Evolutionary conservation across 495 filamentous ascomycete genomes (phyloP), one percentile per base, ranked within the genome.

Genomic region (Xylaria scruposa): DNA sequence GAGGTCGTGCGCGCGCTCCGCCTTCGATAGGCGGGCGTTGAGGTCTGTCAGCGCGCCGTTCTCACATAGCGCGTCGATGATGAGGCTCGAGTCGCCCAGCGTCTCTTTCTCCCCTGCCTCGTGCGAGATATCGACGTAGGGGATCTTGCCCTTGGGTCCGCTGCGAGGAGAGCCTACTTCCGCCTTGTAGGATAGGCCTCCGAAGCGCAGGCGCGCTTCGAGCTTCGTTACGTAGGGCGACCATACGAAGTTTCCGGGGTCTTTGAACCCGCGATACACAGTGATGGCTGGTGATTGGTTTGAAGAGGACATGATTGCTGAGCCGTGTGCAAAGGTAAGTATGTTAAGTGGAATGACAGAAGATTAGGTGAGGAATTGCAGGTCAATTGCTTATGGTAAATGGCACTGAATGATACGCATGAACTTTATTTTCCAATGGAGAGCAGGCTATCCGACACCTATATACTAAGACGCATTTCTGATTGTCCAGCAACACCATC

Each of bases 171-270:
- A 86, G 0, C 89, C 90, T 0, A 68, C 40, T 0, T 82, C 85
- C 4, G 75, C 72, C 3, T 56, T 66, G 78, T 92, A 91, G 0
- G 40, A 38, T 15, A 90, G 51, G 0, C 78, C 78, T 5, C 79
- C 83, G 67, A 90, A 84, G 29, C 90, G 89, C 9, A 92, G 81
- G 1, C 89, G 89, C 31, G 86, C 81, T 73, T 92, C 90, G 66
- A 91, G 84, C 77, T 92, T 92, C 46, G 75, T 88, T 62, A 90
- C 89, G 74, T 90, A 92, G 24, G 90, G 89, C 0, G 90, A 91
- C 88, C 88, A 90, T 68, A 84, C 82, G 73, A 91, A 85, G 56
- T 61, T 72, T 4, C 78, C 77, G 4, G 70, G 42, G 15, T 74
- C 73, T 44, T 78, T 77, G 73, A 83, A 89, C 33, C 88, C 88